Evolutionary conservation across 345 rosid genomes (phyloP).

Genomic region (Camelina hispida): DNA sequence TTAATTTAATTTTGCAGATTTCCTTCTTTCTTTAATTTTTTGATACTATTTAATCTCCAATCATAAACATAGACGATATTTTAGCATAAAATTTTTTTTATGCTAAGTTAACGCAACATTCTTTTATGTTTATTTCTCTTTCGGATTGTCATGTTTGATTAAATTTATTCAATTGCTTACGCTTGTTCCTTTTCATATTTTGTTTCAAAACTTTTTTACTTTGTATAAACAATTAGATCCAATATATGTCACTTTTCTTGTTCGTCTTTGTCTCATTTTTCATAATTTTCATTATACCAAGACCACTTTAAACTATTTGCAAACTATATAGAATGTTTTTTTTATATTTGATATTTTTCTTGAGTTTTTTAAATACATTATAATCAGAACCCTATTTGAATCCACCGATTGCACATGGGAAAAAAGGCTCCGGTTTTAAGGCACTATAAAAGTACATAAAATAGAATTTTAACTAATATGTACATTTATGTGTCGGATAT

Average conservation of each 20-base stretch:
- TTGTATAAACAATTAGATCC: constrained; percentile 4
- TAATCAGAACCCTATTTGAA: not conserved
- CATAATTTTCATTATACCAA: not conserved
- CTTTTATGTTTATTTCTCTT: not conserved
- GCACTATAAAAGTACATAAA: not conserved
- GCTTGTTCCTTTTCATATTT: constrained; percentile 18
- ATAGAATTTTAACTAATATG: not conserved
- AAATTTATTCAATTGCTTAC: not conserved
- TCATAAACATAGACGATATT: not conserved
- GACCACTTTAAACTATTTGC: not conserved
- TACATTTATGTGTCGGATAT: constrained; percentile 12
- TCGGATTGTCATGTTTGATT: constrained; percentile 10
- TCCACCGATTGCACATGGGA: not conserved
- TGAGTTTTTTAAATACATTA: too few relatives aligned
- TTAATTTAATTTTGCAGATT: not conserved
- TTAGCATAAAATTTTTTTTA: not conserved
- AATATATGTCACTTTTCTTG: not conserved
- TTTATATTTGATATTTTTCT: not conserved
- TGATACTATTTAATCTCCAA: not conserved
- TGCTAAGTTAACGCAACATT: not conserved
- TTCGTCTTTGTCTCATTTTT: constrained; percentile 12
- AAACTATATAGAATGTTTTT: not conserved
- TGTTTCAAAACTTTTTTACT: constrained; percentile 3
- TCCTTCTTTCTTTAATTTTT: not conserved
- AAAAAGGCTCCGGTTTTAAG: not conserved